Evolutionary conservation across 1,284 basidiomycete species (phyloP), one percentile per base, ranked within the genome.

Genomic region (Ustilago xerochloae): DNA sequence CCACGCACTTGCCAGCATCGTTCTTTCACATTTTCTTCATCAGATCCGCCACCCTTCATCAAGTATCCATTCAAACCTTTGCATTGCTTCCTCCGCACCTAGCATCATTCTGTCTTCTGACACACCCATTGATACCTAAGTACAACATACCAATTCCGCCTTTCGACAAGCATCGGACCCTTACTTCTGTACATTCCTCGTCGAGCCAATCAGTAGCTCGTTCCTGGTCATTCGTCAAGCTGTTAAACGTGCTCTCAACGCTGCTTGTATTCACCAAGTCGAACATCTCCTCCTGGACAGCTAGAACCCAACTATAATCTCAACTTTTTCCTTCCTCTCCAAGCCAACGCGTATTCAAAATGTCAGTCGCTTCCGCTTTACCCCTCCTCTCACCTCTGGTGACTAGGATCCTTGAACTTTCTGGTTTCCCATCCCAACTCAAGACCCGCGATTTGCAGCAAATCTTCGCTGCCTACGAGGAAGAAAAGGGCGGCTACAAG

Each of bases 381-480:
- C 82, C 82, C 2, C 69, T 84, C 20, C 70, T 81, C 77, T 95
- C 94, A 66, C 94, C 95, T 45, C 93, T 93, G 33, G 93, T 96
- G 73, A 99, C 96, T 45, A 91, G 95, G 72, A 97, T 99, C 82
- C 90, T 99, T 77, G 91, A 90, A 81, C 88, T 99, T 60, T 90
- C 90, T 28, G 93, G 93, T 78, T 99, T 99, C 84, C 90, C 93
- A 8, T 91, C 94, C 81, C 92, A 94, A 85, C 89, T 99, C 84
- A 99, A 98, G 87, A 99, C 96, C 28, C 91, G 93, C 83, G 96
- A 99, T 85, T 92, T 99, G 54, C 94, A 97, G 83, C 85, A 88
- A 54, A 91, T 94, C 39, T 97, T 99, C 85, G 88, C 90, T 54
- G 93, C 94, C 43, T 98, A 92, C 89, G 94, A 97, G 80, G 89